A percentile compares a stretch with the other conserved stretches of the same genome.
phyloP scores from a whole-genome alignment of 495 filamentous ascomycete species.

The Chaetomium cochliodes region DNA sequence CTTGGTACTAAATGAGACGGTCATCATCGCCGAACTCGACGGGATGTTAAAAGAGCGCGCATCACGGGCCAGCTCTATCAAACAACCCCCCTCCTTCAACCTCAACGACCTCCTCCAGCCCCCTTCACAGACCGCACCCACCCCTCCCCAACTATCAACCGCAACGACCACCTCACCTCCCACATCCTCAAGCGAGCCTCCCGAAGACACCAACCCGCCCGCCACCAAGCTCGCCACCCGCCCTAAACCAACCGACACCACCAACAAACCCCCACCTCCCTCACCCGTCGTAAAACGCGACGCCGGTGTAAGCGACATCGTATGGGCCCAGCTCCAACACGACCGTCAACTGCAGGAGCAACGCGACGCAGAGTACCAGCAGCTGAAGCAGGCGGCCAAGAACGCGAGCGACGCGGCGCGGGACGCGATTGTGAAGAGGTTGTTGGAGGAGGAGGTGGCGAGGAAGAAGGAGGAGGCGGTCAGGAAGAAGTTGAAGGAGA shows the following conservation, averaged over 20 bases:
- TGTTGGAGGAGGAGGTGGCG: slow-evolving; percentile 34
- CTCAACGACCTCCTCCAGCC: background rate
- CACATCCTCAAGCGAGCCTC: background rate
- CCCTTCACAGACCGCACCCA: background rate
- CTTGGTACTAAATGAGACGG: slow-evolving; percentile 34
- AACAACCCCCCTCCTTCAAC: background rate
- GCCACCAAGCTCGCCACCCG: background rate
- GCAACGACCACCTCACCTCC: background rate
- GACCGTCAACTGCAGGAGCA: slow-evolving; percentile 44
- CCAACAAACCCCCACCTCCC: background rate
- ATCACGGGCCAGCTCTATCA: slow-evolving; percentile 22
- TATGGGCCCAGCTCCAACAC: slow-evolving; percentile 59
- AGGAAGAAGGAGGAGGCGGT: slow-evolving; percentile 42
- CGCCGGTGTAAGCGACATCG: slow-evolving; percentile 55
- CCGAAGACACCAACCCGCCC: background rate
- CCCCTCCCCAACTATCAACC: background rate
- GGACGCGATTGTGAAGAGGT: slow-evolving; percentile 31
- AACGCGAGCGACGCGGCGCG: slow-evolving; percentile 27
- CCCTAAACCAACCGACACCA: background rate
- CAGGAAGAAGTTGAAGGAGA: slow-evolving; percentile 46
- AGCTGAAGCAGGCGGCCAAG: slow-evolving; percentile 27
- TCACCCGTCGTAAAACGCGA: slow-evolving; percentile 44
- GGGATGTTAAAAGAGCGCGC: slow-evolving; percentile 50
- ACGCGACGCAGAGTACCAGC: slow-evolving; percentile 34
- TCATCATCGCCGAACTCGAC: slow-evolving; percentile 40